Conservation (phyloP, 108 stramenopile genomes). For the Schizochytrium sp. region DNA sequence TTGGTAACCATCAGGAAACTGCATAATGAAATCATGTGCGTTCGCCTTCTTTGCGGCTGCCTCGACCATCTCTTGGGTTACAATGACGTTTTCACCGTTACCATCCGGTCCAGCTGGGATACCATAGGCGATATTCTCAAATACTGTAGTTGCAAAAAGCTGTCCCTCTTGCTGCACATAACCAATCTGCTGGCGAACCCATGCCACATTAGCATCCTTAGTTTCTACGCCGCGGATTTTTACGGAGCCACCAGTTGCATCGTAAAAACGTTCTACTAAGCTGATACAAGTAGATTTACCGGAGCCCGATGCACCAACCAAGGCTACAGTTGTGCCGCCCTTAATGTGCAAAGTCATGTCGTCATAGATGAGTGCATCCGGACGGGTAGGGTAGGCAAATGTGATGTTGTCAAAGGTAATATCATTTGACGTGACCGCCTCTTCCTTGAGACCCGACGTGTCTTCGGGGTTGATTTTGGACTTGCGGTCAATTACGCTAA, state of each 20-base stretch:
- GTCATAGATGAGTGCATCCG: conserved; percentile 39
- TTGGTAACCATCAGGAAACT: conserved; percentile 81
- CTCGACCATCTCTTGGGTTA: conserved; percentile 76
- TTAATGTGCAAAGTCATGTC: conserved; percentile 47
- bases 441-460: not conserved
- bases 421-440: conserved; percentile 12
- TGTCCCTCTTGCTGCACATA: conserved; percentile 86
- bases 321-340: conserved; percentile 61
- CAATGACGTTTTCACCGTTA: conserved; percentile 28
- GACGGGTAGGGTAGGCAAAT: conserved; percentile 67
- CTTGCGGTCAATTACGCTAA: conserved; percentile 69
- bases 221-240: conserved; percentile 65
- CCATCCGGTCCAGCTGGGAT: conserved; percentile 44
- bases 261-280: conserved; percentile 76
- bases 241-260: conserved; percentile 67
- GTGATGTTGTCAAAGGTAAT: conserved; percentile 58
- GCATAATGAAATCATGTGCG: conserved; percentile 80
- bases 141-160: conserved; percentile 82
- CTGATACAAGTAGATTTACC: conserved; percentile 82
- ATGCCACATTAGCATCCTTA: conserved; percentile 67
- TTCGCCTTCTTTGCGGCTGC: conserved; percentile 76
- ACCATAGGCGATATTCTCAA: conserved; percentile 84
- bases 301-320: conserved; percentile 71
- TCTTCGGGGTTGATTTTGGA: conserved; percentile 59
- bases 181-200: conserved; percentile 79